These are phyloP conservation scores for Thermothielavioides terrestris DNA, from an alignment of 495 filamentous ascomycete species.

Conservation along the genomic window DNA sequence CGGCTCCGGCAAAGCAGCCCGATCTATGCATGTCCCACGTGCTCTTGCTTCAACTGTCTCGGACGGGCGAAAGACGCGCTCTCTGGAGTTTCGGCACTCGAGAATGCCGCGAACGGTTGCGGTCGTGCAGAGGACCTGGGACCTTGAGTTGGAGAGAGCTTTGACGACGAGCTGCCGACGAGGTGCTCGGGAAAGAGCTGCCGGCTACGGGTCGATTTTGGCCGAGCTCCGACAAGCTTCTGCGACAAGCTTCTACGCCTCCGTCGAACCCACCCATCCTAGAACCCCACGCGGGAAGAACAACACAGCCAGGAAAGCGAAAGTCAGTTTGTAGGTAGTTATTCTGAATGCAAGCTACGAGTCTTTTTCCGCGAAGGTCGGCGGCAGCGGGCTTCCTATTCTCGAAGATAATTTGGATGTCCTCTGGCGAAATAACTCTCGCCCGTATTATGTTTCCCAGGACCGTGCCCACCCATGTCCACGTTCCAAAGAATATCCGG, in stretches of 20 bases:
- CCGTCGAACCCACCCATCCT: too few species aligned
- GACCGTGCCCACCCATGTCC: too few species aligned
- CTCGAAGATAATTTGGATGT: too few species aligned
- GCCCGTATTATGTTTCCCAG: not conserved
- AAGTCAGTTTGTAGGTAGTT: too few species aligned
- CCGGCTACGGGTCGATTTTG: not conserved
- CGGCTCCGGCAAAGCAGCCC: not conserved
- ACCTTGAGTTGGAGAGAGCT: too few species aligned
- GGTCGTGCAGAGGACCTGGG: too few species aligned
- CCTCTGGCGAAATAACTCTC: too few species aligned
- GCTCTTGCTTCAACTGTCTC: not conserved
- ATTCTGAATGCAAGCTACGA: not conserved
- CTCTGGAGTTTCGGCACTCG: not conserved
- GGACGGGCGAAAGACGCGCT: not conserved
- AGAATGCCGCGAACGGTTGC: not conserved
- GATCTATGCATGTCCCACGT: not conserved
- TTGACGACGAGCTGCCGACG: too few species aligned
- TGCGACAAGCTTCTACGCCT: not conserved
- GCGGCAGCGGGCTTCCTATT: too few species aligned
- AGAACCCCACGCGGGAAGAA: not conserved
- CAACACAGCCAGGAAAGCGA: not conserved
- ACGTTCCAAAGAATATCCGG: too few species aligned
- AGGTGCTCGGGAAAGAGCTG: not conserved
- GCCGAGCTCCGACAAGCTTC: not conserved
- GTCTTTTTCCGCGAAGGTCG: too few species aligned